Evolutionary conservation across 306 rosid genomes (phyloP).

Genomic region (Pyrus betulifolia): DNA sequence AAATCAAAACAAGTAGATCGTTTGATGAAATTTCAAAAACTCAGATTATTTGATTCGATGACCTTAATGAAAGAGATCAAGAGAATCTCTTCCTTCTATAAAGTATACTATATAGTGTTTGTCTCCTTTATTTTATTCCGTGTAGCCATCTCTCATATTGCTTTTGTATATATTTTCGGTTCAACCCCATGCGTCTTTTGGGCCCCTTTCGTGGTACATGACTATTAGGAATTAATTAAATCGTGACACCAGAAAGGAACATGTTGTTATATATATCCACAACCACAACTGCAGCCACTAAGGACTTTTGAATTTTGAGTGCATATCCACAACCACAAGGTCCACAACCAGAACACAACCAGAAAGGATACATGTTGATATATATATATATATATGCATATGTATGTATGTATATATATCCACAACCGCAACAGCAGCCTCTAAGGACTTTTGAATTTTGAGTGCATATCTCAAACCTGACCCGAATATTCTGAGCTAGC

Average conservation of each 20-base stretch:
- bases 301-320: background rate
- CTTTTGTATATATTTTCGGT: background rate
- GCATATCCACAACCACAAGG: no score
- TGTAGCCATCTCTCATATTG: background rate
- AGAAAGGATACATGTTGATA: background rate
- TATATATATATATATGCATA: no score
- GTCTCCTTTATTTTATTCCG: background rate
- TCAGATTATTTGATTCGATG: no score
- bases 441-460: background rate
- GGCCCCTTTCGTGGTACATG: background rate
- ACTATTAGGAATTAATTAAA: background rate
- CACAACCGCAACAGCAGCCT: no score
- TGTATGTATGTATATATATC: no score
- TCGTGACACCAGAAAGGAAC: background rate
- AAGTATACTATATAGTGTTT: background rate
- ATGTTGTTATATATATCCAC: no score
- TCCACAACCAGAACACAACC: background rate
- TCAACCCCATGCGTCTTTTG: background rate
- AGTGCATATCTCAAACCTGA: background rate
- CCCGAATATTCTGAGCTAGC: background rate
- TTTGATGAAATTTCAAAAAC: no score
- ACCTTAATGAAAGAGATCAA: no score
- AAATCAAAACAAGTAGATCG: no score
- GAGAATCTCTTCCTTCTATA: no score
- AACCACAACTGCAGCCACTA: background rate